phyloP scores from a whole-genome alignment of 2,329 filamentous ascomycete genomes.

The Scopulariopsis brevicaulis region DNA sequence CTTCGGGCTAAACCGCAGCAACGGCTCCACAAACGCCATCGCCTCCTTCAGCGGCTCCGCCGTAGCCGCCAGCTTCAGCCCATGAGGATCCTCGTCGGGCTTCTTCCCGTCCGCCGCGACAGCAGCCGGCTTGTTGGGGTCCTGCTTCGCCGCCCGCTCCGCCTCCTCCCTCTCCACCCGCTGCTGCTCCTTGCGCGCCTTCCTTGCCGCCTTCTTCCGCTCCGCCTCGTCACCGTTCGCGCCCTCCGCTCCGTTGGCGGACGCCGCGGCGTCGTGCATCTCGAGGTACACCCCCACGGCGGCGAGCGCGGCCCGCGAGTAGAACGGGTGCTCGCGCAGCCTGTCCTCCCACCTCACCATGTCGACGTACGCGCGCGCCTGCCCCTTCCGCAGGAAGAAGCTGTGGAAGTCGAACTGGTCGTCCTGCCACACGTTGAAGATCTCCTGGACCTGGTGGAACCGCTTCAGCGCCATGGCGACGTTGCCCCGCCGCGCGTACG shows the following conservation, averaged over 20 bases:
- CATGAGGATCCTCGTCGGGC: slow-evolving; percentile 80
- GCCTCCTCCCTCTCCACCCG: slow-evolving; percentile 63
- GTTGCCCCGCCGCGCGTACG: slow-evolving; percentile 73
- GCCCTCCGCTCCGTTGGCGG: slow-evolving; percentile 45
- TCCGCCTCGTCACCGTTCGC: slow-evolving; percentile 47
- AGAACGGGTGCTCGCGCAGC: slow-evolving; percentile 87
- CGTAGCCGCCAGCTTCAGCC: slow-evolving; percentile 69
- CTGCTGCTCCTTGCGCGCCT: slow-evolving; percentile 66
- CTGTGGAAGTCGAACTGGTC: slow-evolving; percentile 99
- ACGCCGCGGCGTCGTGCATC: slow-evolving; percentile 60
- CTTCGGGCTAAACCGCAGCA: slow-evolving; percentile 74
- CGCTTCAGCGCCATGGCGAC: slow-evolving; percentile 82
- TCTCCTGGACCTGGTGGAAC: slow-evolving; percentile 77
- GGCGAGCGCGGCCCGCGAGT: slow-evolving; percentile 68
- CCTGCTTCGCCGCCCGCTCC: slow-evolving; percentile 67
- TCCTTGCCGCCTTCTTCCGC: slow-evolving; percentile 80
- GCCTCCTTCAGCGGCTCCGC: slow-evolving; percentile 75
- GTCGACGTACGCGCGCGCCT: slow-evolving; percentile 87
- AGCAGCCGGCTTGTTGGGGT: slow-evolving; percentile 65
- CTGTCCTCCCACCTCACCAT: slow-evolving; percentile 96
- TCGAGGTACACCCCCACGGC: slow-evolving; percentile 72
- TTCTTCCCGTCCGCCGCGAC: slow-evolving; percentile 63
- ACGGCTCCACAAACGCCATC: slow-evolving; percentile 71
- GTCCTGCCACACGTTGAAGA: slow-evolving; percentile 96
- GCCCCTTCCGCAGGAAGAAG: slow-evolving; percentile 93